These are phyloP conservation scores for Neurospora sp. DNA, from an alignment of 495 filamentous ascomycete species.

Conservation along the genomic window DNA sequence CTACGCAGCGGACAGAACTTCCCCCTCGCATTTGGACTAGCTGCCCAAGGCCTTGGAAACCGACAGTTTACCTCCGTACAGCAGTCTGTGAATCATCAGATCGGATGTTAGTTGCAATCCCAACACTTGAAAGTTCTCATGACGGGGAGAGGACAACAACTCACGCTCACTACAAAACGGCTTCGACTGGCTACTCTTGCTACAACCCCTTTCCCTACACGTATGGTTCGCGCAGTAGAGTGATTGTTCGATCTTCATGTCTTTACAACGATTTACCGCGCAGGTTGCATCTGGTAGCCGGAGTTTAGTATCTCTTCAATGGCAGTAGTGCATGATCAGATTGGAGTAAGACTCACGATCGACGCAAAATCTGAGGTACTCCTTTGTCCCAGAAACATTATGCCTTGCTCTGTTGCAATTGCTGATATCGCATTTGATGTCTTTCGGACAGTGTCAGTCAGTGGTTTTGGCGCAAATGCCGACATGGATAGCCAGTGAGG, in stretches of 20 bases:
- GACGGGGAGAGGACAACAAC: slow-evolving; percentile 1
- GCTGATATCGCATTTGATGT: slow-evolving; percentile 15
- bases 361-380: slow-evolving; percentile 18
- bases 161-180: slow-evolving; percentile 21
- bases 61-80: slow-evolving; percentile 7
- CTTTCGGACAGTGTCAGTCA: no score
- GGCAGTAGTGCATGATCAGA: background rate
- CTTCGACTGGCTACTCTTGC: slow-evolving; percentile 4
- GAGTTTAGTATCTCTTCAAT: background rate
- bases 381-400: slow-evolving; percentile 2
- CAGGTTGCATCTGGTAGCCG: slow-evolving; percentile 16
- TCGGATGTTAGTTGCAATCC: no score
- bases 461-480: no score
- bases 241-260: slow-evolving; percentile 8
- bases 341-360: slow-evolving; percentile 13
- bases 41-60: background rate
- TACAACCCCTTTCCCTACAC: slow-evolving; percentile 18
- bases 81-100: background rate
- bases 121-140: background rate
- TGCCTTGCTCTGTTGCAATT: slow-evolving; percentile 8
- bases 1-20: slow-evolving; percentile 15
- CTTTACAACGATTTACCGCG: slow-evolving; percentile 8
- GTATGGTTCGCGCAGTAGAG: slow-evolving; percentile 18
- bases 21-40: background rate
- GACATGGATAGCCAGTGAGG: no score